phyloP scores from a whole-genome alignment of 176 grass and related monocot species.

The Cymbopogon citratus region DNA sequence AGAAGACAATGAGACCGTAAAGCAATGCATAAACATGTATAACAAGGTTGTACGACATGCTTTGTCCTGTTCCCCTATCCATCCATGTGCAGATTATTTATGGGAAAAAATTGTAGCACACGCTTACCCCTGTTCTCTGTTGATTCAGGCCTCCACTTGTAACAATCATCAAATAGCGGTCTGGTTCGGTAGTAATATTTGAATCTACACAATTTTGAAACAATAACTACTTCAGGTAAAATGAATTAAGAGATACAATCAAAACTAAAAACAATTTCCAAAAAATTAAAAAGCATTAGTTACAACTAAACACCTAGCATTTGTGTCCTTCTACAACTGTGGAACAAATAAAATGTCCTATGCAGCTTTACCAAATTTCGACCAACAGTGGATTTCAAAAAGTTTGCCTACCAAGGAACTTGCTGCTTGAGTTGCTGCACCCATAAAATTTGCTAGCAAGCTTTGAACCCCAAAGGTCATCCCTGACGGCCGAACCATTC shows the following conservation, averaged over 20 bases:
- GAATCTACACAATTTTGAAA: constrained; percentile 61
- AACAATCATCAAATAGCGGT: constrained; percentile 87
- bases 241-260: neutral
- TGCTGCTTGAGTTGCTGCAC: constrained; percentile 81
- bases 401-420: constrained; percentile 54
- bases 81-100: neutral
- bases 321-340: neutral
- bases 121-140: constrained; percentile 93
- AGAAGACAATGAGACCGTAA: neutral
- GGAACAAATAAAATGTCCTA: constrained; percentile 11
- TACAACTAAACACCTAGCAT: neutral
- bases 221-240: constrained; percentile 17
- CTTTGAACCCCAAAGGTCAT: constrained; percentile 81
- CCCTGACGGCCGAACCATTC: constrained; percentile 23
- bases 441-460: constrained; percentile 62
- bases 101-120: neutral
- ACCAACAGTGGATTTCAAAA: constrained; percentile 19
- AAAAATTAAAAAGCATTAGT: neutral
- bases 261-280: constrained; percentile 10
- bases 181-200: constrained; percentile 45
- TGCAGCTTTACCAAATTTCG: neutral
- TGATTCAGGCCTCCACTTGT: constrained; percentile 97
- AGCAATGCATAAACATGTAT: neutral
- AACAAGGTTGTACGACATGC: neutral
- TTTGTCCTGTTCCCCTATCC: neutral